Evolutionary conservation across 129 eudicot species (phyloP).

Genomic region (Kitagawia praeruptora): DNA sequence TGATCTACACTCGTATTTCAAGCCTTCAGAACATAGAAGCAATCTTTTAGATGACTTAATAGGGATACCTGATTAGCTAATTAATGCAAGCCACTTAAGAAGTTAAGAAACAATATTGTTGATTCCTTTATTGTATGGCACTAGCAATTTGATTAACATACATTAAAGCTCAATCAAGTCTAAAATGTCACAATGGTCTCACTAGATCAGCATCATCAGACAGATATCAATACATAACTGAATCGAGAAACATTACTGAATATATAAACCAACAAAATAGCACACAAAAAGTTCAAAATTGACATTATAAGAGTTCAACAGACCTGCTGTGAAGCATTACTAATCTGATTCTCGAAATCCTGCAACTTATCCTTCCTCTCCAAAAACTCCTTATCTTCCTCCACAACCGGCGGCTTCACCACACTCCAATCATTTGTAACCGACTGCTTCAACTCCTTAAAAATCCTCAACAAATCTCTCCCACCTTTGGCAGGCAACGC

Average conservation of each 20-base stretch:
- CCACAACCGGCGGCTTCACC: constrained; percentile 53
- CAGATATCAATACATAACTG: neutral
- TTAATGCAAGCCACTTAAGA: neutral
- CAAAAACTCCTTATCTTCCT: constrained; percentile 85
- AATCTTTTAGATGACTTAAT: no score
- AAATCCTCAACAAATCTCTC: constrained; percentile 77
- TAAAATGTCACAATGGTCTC: neutral
- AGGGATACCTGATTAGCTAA: no score
- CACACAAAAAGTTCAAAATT: neutral
- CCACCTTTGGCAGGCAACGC: constrained; percentile 75
- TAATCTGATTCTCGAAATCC: constrained; percentile 69
- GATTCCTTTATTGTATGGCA: neutral
- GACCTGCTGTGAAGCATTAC: constrained; percentile 81
- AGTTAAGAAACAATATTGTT: neutral
- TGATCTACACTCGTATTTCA: no score
- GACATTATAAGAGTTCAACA: neutral
- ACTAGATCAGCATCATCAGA: neutral
- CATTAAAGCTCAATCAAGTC: neutral
- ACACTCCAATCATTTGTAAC: constrained; percentile 79
- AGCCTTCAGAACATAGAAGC: neutral
- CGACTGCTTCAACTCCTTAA: constrained; percentile 90
- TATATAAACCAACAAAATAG: neutral
- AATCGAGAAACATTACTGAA: neutral
- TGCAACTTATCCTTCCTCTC: constrained; percentile 62
- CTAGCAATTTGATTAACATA: neutral